These are phyloP conservation scores for Talaromyces sp. DNA, from an alignment of 2,329 filamentous ascomycete genomes.

Conservation along the genomic window DNA sequence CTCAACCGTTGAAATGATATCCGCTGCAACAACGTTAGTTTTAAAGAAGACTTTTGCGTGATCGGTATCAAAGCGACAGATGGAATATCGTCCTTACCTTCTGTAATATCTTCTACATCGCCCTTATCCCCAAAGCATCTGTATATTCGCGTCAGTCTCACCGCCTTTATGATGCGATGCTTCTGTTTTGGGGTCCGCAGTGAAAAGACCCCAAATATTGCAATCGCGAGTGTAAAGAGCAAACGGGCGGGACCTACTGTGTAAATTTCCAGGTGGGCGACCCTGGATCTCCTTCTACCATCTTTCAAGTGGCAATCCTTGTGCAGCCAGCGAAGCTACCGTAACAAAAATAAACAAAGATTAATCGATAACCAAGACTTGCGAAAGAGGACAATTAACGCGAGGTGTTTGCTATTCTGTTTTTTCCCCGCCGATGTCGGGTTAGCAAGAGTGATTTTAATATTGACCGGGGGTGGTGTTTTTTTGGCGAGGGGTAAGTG, in stretches of 20 bases:
- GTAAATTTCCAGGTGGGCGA: constrained; percentile 99
- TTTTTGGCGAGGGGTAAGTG: not conserved
- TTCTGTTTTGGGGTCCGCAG: not conserved
- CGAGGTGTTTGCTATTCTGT: not conserved
- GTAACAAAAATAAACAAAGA: constrained; percentile 12
- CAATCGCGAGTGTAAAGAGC: not conserved
- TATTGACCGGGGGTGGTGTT: not conserved
- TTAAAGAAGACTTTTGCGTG: not conserved
- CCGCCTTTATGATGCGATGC: not conserved
- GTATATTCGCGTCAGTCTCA: constrained; percentile 15
- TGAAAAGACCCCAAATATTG: not conserved
- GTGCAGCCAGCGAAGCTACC: constrained; percentile 18
- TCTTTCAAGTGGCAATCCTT: constrained; percentile 54
- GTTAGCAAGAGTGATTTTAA: not conserved
- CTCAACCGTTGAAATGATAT: constrained; percentile 51
- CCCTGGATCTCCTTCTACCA: constrained; percentile 94
- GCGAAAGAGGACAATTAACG: not conserved
- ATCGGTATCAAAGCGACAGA: not conserved
- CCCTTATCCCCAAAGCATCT: constrained; percentile 99
- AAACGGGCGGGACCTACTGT: constrained; percentile 63
- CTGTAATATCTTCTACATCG: constrained; percentile 97
- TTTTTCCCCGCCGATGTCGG: not conserved
- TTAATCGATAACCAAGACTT: constrained; percentile 3
- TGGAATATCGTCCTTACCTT: constrained; percentile 57
- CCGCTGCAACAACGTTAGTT: constrained; percentile 28